Evolutionary conservation across 176 grass and related monocot species (phyloP), one percentile per base, ranked within the genome.

Genomic region (Thalia dealbata): DNA sequence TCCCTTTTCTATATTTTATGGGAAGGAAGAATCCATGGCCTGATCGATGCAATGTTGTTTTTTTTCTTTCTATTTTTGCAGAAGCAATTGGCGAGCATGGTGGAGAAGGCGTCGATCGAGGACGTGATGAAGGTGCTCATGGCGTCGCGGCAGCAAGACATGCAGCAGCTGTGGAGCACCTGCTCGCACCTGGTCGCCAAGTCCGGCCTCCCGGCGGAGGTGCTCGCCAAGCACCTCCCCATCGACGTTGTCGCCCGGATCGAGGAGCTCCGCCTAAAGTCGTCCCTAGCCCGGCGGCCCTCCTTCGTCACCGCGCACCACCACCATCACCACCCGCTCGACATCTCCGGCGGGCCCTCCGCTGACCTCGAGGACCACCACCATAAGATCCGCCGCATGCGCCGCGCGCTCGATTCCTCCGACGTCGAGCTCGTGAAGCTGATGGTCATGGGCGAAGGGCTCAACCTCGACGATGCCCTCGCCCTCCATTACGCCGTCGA

Each of bases 381-480:
- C 81, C 90, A 93, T 81, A 91, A 93, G 85, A 92, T 99, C 87
- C 81, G 42, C 24, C 69, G 95, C 26, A 79, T 82, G 67, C 71
- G 81, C 28, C 83, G 81, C 79, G 95, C 85, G 38, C 88, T 99
- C 79, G 95, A 99, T 74, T 89, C 90, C 0, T 91, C 95, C 18
- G 95, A 99, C 87, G 89, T 99, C 72, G 95, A 99, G 85, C 85
- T 99, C 60, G 95, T 99, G 50, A 99, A 99, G 86, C 89, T 99
- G 26, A 99, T 99, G 95, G 95, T 99, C 22, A 99, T 99, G 95
- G 87, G 95, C 25, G 95, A 99, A 52, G 95, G 95, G 2, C 87
- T 97, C 24, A 88, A 97, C 84, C 91, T 97, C 79, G 95, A 97
- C 76, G 90, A 97, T 60, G 85, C 90, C 25, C 85, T 97, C 0